Conservation (phyloP, 371 early-diverging fungal species). For the Mortierella sp. region DNA sequence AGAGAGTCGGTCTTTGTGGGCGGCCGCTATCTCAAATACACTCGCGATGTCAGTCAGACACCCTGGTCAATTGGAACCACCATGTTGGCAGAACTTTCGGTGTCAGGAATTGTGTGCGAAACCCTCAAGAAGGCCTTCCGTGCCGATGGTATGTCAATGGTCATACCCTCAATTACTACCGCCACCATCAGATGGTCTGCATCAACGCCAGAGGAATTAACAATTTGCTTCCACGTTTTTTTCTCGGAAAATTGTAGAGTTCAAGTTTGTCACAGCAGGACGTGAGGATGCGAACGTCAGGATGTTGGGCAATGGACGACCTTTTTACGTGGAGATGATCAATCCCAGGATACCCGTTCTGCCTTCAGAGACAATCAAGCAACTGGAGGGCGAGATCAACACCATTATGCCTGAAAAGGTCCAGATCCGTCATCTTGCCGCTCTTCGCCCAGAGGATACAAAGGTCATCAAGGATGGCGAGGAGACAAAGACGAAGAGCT, state of each 20-base stretch:
- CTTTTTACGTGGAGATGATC: conserved; percentile 91
- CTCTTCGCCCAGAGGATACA: conserved; percentile 64
- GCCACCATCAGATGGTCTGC: background rate
- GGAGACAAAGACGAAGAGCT: conserved; percentile 86
- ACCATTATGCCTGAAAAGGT: conserved; percentile 62
- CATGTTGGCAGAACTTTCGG: conserved; percentile 80
- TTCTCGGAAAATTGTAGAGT: conserved; percentile 55
- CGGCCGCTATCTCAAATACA: conserved; percentile 88
- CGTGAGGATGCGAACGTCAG: conserved; percentile 98
- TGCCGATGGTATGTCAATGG: conserved; percentile 60
- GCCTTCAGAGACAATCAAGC: conserved; percentile 60
- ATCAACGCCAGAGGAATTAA: background rate
- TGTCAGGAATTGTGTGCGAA: conserved; percentile 85
- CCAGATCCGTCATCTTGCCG: conserved; percentile 66
- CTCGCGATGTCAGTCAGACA: conserved; percentile 89
- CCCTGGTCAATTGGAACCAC: conserved; percentile 85
- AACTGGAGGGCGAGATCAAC: conserved; percentile 71
- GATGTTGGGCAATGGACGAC: conserved; percentile 95
- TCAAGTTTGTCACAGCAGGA: conserved; percentile 92
- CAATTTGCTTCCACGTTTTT: background rate
- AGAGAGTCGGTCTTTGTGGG: conserved; percentile 71
- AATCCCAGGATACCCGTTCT: conserved; percentile 75
- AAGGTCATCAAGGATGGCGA: conserved; percentile 89
- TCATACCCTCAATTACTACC: background rate
- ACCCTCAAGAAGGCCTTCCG: conserved; percentile 67